Evolutionary conservation across 2,329 filamentous ascomycete species (phyloP).

Genomic region (Ophiostoma triangulosporum): DNA sequence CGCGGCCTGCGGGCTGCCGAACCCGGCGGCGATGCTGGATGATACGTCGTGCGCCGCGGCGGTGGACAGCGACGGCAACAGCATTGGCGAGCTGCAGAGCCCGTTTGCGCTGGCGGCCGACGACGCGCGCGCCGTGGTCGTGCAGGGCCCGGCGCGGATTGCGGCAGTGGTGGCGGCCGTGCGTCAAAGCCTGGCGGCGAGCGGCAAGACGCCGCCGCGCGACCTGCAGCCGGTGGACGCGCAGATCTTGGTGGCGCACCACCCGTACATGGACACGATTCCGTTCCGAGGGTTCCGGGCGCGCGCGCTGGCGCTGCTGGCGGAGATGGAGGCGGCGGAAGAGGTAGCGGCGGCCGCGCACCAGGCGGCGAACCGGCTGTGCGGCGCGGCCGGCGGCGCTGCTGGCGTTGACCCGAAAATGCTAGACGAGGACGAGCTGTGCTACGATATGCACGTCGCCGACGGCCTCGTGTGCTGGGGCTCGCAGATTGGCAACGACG

Average conservation of each 20-base stretch:
- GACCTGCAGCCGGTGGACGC: constrained; percentile 21
- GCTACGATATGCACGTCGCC: constrained; percentile 20
- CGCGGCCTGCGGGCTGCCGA: constrained; percentile 20
- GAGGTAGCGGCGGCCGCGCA: constrained; percentile 1
- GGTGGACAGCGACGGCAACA: background rate
- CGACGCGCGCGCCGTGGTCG: constrained; percentile 15
- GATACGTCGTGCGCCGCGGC: constrained; percentile 11
- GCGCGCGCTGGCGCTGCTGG: constrained; percentile 17
- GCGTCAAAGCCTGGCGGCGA: constrained; percentile 15
- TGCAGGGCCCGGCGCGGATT: constrained; percentile 14
- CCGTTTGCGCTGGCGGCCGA: constrained; percentile 20
- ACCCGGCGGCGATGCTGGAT: constrained; percentile 16
- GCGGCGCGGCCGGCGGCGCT: background rate
- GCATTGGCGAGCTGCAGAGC: constrained; percentile 15
- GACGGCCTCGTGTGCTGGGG: constrained; percentile 27
- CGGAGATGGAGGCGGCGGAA: constrained; percentile 9
- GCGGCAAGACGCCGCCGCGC: constrained; percentile 12
- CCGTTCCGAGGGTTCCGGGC: constrained; percentile 22
- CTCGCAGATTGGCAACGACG: constrained; percentile 15
- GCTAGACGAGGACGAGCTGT: constrained; percentile 24
- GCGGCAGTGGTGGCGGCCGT: constrained; percentile 14
- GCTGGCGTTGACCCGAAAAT: too few species aligned
- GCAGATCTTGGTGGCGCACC: constrained; percentile 22
- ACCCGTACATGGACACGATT: constrained; percentile 24
- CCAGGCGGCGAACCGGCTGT: background rate